Conservation (phyloP, 148 eudicot species). For the Suaeda aralocaspica region DNA sequence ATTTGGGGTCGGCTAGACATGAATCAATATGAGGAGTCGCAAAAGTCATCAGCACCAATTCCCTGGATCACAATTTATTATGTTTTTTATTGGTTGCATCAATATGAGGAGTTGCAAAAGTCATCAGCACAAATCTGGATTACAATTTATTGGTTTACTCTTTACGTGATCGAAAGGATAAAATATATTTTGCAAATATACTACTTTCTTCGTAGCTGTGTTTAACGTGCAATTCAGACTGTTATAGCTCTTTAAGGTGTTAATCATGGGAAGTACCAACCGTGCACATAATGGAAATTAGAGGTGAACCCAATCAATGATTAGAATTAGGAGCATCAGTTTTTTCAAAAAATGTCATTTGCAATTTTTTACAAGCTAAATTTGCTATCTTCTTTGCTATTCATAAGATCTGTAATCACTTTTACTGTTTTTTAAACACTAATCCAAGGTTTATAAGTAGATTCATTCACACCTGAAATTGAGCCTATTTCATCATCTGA, state of each 20-base stretch:
- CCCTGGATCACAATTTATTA: no score
- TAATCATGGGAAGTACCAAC: no score
- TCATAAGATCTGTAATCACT: background rate
- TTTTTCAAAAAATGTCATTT: background rate
- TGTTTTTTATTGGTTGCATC: no score
- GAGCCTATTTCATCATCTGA: background rate
- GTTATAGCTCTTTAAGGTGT: background rate
- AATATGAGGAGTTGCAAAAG: no score
- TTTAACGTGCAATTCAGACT: background rate
- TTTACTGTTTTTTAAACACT: background rate
- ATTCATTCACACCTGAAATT: background rate
- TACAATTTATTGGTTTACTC: no score
- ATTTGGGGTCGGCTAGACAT: no score
- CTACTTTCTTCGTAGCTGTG: background rate
- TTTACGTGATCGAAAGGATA: no score
- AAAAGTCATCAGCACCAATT: no score
- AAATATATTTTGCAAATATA: background rate
- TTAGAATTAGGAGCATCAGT: background rate
- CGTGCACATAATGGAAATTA: background rate
- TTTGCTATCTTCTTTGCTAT: background rate
- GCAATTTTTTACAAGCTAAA: background rate
- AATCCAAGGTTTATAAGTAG: background rate
- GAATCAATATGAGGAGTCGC: no score
- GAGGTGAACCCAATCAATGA: background rate
- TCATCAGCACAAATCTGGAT: no score